Evolutionary conservation across 2,329 filamentous ascomycete species (phyloP).

Genomic region (Sporothrix protearum): DNA sequence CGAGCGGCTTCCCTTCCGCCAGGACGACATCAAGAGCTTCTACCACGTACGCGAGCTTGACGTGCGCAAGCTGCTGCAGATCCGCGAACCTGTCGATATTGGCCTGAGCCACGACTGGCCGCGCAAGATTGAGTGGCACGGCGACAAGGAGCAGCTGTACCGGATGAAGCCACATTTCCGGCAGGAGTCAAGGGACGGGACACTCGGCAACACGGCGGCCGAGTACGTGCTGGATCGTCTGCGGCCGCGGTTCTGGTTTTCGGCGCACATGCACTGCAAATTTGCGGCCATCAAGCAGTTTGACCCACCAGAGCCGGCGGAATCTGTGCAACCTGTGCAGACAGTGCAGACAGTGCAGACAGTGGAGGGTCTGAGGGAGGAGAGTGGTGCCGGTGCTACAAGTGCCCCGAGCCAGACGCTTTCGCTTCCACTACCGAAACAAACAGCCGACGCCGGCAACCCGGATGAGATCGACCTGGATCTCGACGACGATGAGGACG

Average conservation of each 20-base stretch:
- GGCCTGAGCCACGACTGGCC: constrained; percentile 97
- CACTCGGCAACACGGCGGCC: constrained; percentile 75
- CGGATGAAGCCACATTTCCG: constrained; percentile 70
- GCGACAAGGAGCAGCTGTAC: constrained; percentile 67
- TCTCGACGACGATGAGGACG: constrained; percentile 50
- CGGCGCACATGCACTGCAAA: constrained; percentile 88
- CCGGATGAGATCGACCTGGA: constrained; percentile 70
- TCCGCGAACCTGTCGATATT: constrained; percentile 85
- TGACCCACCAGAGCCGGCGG: constrained; percentile 34
- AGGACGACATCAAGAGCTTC: constrained; percentile 71
- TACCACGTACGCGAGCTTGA: constrained; percentile 91
- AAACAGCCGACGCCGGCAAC: constrained; percentile 42
- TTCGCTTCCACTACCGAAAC: neutral
- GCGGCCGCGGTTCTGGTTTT: constrained; percentile 84
- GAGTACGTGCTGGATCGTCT: constrained; percentile 76
- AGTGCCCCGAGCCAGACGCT: neutral
- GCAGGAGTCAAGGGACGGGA: constrained; percentile 69
- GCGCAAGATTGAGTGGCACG: constrained; percentile 72
- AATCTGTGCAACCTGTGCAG: constrained; percentile 17
- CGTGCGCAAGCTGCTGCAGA: constrained; percentile 78
- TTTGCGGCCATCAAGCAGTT: constrained; percentile 68
- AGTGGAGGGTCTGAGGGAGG: constrained; percentile 11
- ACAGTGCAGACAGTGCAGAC: constrained; percentile 24
- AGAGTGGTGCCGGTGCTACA: neutral
- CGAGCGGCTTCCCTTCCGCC: constrained; percentile 80